Percentiles rank a stretch among this genome's conserved stretches.
Evolutionary conservation across 331 rosid species (phyloP).

Genomic region (Pyrus hybrid): DNA sequence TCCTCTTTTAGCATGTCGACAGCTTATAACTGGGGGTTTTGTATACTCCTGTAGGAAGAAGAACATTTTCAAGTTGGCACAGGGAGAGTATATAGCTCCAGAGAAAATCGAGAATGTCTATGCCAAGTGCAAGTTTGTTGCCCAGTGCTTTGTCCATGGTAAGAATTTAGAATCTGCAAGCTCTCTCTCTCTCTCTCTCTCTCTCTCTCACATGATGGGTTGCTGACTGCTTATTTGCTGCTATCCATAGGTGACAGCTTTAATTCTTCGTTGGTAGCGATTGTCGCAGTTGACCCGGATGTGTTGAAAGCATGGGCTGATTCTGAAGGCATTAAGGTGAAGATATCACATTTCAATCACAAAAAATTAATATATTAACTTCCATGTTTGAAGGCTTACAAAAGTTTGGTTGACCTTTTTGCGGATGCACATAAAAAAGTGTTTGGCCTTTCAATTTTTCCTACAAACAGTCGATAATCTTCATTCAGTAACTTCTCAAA

Average conservation of each 20-base stretch:
- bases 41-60: constrained; percentile 60
- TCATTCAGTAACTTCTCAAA: background rate
- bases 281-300: constrained; percentile 77
- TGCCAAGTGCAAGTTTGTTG: constrained; percentile 76
- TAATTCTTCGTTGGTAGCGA: constrained; percentile 76
- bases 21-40: constrained; percentile 14
- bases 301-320: constrained; percentile 78
- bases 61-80: constrained; percentile 98
- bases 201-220: background rate
- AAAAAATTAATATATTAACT: background rate
- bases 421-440: background rate
- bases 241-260: constrained; percentile 76
- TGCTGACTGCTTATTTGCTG: constrained; percentile 24
- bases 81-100: constrained; percentile 98
- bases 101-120: constrained; percentile 96
- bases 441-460: background rate
- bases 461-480: background rate
- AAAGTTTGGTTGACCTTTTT: background rate
- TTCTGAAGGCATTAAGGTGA: constrained; percentile 72
- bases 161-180: constrained; percentile 6
- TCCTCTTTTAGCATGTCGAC: background rate
- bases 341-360: background rate
- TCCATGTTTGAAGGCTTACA: background rate
- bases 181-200: background rate
- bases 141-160: constrained; percentile 90